Base-by-base conservation (phyloP, 148 eudicot genomes). In the Chenopodium suecicum region DNA sequence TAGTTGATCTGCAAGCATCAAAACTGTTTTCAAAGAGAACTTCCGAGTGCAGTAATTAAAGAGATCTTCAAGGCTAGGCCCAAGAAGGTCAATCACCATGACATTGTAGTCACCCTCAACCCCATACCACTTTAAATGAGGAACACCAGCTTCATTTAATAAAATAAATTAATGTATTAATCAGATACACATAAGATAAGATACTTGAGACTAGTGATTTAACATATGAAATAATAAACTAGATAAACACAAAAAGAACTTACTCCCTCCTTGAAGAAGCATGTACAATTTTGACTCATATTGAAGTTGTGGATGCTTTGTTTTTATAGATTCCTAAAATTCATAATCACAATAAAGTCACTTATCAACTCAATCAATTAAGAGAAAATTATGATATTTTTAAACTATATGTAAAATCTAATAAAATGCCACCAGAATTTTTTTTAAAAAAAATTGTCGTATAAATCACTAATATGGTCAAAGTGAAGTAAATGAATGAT, bases 1-100 rank as follows among this genome's bases (percentile, higher is more conserved):
- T 29, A 88, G 77, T 73, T 90, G 92, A 86, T 90, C 90, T 0
- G 92, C 92, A 75, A 90, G 92, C 92, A 90, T 90, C 84, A 90
- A 78, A 19, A 90, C 90, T 22, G 92, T 82, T 81, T 90, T 90
- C 85, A 88, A 79, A 37, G 90, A 47, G 76, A 90, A 76, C 78
- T 82, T 88, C 31, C 89, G 79, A 73, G 78, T 90, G 84, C 92
- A 90, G 52, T 90, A 88, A 79, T 90, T 90, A 47, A 90, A 90
- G 10, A 90, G 82, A 75, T 90, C 92, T 82, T 90, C 92, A 74
- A 90, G 86, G 73, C 92, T 90, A 6, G 90, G 90, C 52, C 92
- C 92, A 46, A 90, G 89, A 67, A 90, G 92, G 73, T 90, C 90
- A 81, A 90, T 90, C 76, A 90, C 92, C 92, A 90, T 90, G 74